Evolutionary conservation across 2,329 filamentous ascomycete genomes (phyloP).

Genomic region (Cryphonectria carpinicola): DNA sequence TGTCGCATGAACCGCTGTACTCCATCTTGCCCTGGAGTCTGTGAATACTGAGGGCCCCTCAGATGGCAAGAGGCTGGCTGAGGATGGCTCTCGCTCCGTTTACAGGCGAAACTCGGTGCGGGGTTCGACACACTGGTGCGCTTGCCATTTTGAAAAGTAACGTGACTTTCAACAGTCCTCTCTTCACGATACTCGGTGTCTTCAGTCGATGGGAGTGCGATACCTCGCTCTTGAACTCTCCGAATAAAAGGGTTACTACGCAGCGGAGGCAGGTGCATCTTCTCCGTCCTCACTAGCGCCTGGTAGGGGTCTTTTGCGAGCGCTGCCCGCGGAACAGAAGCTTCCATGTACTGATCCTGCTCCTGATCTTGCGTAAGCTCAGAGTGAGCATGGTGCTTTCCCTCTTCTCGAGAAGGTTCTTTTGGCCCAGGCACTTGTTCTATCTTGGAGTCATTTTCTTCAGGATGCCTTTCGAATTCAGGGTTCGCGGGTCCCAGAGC

Average conservation of each 20-base stretch:
- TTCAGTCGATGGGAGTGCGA: not conserved
- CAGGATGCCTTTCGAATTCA: constrained; percentile 12
- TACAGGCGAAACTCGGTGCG: not conserved
- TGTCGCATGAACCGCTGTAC: not conserved
- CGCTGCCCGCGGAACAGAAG: not conserved
- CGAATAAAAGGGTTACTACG: not conserved
- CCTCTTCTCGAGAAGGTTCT: too few relatives aligned
- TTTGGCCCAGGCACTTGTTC: too few relatives aligned
- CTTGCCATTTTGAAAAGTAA: not conserved
- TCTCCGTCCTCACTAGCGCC: not conserved
- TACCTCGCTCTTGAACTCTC: not conserved
- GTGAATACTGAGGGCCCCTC: not conserved
- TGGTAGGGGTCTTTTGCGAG: not conserved
- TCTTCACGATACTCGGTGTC: not conserved
- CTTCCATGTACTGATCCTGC: not conserved
- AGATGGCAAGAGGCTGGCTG: not conserved
- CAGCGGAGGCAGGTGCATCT: not conserved
- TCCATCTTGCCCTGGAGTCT: not conserved
- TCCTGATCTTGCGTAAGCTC: not conserved
- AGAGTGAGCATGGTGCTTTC: not conserved
- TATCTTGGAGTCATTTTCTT: not conserved
- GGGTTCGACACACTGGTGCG: not conserved
- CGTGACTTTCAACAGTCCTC: not conserved
- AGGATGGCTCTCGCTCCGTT: not conserved
- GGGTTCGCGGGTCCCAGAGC: constrained; percentile 23